Conservation (phyloP, 768 basidiomycete genomes). For the Ephemerocybe angulata region DNA sequence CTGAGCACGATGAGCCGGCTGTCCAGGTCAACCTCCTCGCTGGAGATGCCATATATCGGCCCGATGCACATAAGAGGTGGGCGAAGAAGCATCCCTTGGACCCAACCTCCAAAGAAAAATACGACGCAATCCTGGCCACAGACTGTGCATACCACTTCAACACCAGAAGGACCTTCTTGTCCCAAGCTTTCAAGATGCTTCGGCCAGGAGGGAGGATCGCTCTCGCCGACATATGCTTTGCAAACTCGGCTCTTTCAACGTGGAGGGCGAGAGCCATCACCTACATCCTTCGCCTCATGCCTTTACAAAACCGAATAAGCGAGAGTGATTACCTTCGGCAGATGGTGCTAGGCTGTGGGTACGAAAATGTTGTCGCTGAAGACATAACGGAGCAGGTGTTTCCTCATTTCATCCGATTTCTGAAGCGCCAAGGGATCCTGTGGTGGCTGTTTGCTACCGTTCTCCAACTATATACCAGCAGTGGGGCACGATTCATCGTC, state of each 20-base stretch:
- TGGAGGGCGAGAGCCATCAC: conserved; percentile 24
- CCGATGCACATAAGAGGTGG: neutral
- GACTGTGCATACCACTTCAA: conserved; percentile 72
- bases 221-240: conserved; percentile 61
- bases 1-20: conserved; percentile 8
- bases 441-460: conserved; percentile 44
- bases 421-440: conserved; percentile 37
- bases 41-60: conserved; percentile 48
- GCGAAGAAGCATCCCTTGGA: conserved; percentile 44
- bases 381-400: conserved; percentile 58
- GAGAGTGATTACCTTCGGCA: conserved; percentile 36
- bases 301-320: conserved; percentile 46
- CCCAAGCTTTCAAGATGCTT: conserved; percentile 45
- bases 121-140: conserved; percentile 53
- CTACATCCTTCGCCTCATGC: conserved; percentile 40
- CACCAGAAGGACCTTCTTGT: conserved; percentile 48
- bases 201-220: conserved; percentile 49
- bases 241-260: conserved; percentile 22
- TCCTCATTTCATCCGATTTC: conserved; percentile 50
- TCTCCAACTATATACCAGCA: conserved; percentile 31
- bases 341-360: conserved; percentile 48
- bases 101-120: conserved; percentile 23
- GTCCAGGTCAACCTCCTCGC: conserved; percentile 38
- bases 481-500: conserved; percentile 50
- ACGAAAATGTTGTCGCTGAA: conserved; percentile 47